Percentiles rank a stretch among this genome's conserved stretches.
Conservation (phyloP, 108 stramenopile species). For the Discostella stelligeroides region DNA sequence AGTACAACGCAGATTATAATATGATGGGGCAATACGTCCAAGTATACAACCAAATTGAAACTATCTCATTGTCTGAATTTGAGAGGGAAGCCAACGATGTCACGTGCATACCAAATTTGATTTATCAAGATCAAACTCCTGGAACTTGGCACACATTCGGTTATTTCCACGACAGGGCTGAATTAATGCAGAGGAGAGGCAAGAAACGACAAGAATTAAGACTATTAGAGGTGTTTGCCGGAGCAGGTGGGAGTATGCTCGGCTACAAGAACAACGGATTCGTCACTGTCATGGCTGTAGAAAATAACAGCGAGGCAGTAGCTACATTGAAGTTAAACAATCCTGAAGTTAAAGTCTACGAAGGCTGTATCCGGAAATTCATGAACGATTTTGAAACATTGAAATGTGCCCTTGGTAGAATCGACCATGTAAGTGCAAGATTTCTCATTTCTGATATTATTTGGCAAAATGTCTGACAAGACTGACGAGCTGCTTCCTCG, state of each 20-base stretch:
- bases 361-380: conserved; percentile 29
- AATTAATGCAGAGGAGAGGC: conserved; percentile 4
- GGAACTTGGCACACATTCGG: conserved; percentile 39
- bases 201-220: conserved; percentile 8
- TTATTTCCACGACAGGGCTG: conserved; percentile 30
- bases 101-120: conserved; percentile 22
- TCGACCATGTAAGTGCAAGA: conserved; percentile 30
- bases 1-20: conserved; percentile 8
- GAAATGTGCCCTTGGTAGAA: conserved; percentile 25
- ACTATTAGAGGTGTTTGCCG: conserved; percentile 52
- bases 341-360: conserved; percentile 17
- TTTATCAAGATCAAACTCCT: conserved; percentile 34
- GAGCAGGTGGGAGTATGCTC: conserved; percentile 49
- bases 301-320: conserved; percentile 42
- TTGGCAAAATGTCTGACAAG: background rate
- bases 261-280: conserved; percentile 46
- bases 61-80: conserved; percentile 19
- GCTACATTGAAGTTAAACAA: conserved; percentile 39
- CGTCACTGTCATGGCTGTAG: conserved; percentile 38
- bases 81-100: conserved; percentile 15
- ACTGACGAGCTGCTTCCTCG: background rate
- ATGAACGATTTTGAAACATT: conserved; percentile 16
- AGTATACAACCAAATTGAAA: conserved; percentile 18
- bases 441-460: background rate
- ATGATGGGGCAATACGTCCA: conserved; percentile 15